Percentiles rank a stretch among this genome's conserved stretches.
Evolutionary conservation across 2,329 filamentous ascomycete genomes (phyloP).

Genomic region (Cyclaneusma minus): DNA sequence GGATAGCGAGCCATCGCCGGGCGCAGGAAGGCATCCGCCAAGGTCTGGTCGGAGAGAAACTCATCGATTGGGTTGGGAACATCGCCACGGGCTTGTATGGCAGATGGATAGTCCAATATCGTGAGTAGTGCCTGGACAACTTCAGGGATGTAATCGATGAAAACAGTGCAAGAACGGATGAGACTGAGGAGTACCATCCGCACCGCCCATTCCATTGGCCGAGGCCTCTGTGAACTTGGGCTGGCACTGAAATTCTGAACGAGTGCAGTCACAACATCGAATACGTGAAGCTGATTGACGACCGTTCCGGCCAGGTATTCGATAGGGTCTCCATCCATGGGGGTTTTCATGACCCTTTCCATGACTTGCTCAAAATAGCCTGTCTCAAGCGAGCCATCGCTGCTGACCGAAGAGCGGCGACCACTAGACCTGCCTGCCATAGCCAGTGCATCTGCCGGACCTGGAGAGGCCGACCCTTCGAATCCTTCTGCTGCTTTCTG

Average conservation of each 20-base stretch:
- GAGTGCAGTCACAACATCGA: constrained; percentile 28
- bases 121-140: constrained; percentile 13
- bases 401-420: constrained; percentile 11
- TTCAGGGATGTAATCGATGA: constrained; percentile 19
- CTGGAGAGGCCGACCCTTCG: constrained; percentile 7
- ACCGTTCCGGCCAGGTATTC: constrained; percentile 28
- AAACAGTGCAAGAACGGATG: constrained; percentile 14
- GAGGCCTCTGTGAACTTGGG: constrained; percentile 18
- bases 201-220: constrained; percentile 13
- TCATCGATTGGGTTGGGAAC: too few relatives aligned
- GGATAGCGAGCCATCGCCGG: constrained; percentile 67
- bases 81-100: too few relatives aligned
- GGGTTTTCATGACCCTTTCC: constrained; percentile 22
- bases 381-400: constrained; percentile 5
- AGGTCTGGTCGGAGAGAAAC: constrained; percentile 32
- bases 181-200: constrained; percentile 19
- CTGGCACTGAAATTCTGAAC: constrained; percentile 24
- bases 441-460: constrained; percentile 4
- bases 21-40: constrained; percentile 36
- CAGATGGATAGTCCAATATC: too few relatives aligned
- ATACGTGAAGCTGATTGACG: constrained; percentile 28
- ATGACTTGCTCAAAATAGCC: constrained; percentile 28
- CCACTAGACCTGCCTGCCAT: constrained; percentile 1
- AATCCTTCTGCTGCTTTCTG: constrained; percentile 22
- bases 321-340: constrained; percentile 25